Evolutionary conservation across 148 eudicot genomes (phyloP).

Genomic region (Camellia lanceoleosa): DNA sequence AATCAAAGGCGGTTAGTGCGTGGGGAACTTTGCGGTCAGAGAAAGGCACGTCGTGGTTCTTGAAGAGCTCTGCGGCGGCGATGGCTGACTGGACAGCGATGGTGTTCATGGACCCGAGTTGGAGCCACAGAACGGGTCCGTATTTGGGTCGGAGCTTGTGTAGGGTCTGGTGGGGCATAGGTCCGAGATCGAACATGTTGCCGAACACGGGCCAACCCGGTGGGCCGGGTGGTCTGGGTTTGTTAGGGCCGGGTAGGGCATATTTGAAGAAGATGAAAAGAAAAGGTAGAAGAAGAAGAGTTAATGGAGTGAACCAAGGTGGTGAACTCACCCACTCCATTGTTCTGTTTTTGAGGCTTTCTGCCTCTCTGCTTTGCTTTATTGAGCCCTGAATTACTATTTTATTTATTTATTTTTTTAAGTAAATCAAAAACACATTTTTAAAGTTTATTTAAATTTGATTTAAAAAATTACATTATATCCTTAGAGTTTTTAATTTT

Average conservation of each 20-base stretch:
- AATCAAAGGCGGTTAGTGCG: neutral
- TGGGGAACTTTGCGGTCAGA: constrained; percentile 2
- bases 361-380: neutral
- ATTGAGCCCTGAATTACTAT: neutral
- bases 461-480: too few relatives aligned
- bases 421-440: accelerated
- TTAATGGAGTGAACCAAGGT: neutral
- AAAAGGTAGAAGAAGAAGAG: neutral
- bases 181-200: constrained; percentile 22
- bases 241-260: neutral
- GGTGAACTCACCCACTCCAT: neutral
- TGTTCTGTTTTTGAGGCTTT: neutral
- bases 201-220: constrained; percentile 20
- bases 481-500: too few relatives aligned
- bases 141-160: neutral
- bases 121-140: constrained; percentile 23
- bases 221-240: constrained; percentile 24
- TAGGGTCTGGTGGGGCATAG: constrained; percentile 11
- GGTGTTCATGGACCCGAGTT: constrained; percentile 19
- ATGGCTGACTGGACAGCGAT: constrained; percentile 13
- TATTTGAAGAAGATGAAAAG: neutral
- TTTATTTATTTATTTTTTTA: too few relatives aligned
- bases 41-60: constrained; percentile 20
- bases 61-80: constrained; percentile 19
- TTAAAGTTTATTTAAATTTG: too few relatives aligned